phyloP scores from a whole-genome alignment of 352 stramenopile species.

The Phytopythium montanum region DNA sequence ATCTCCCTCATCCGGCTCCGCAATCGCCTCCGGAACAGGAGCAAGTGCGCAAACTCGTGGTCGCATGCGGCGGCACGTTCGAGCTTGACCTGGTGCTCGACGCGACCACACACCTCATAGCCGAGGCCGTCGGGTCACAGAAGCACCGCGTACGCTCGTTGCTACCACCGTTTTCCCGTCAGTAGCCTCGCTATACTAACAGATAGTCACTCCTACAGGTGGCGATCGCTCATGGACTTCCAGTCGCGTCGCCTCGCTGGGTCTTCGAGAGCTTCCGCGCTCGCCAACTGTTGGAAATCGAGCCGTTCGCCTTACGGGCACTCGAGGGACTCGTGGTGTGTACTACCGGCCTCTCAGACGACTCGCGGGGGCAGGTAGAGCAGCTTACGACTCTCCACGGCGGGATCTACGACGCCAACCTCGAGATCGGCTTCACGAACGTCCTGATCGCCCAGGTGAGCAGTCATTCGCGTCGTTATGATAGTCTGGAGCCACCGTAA shows the following conservation, averaged over 20 bases:
- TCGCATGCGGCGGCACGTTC: conserved; percentile 52
- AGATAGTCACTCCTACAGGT: conserved; percentile 15
- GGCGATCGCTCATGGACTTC: conserved; percentile 38
- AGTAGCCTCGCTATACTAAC: background rate
- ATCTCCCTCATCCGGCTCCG: background rate
- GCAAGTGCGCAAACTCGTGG: conserved; percentile 67
- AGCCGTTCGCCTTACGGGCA: conserved; percentile 28
- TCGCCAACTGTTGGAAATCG: conserved; percentile 33
- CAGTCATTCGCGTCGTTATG: no score
- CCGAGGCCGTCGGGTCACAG: conserved; percentile 49
- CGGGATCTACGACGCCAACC: conserved; percentile 48
- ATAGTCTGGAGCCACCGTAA: no score
- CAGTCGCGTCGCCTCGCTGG: conserved; percentile 48
- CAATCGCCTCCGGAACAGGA: conserved; percentile 21
- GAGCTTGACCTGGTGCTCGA: conserved; percentile 45
- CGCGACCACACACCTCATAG: conserved; percentile 61
- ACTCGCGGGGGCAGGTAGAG: conserved; percentile 52
- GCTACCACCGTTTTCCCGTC: no score
- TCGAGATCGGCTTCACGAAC: conserved; percentile 56
- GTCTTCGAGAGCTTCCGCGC: conserved; percentile 65
- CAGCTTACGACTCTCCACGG: conserved; percentile 35
- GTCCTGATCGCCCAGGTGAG: conserved; percentile 58
- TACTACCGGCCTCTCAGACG: conserved; percentile 51
- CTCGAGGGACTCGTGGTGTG: conserved; percentile 67
- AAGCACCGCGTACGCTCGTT: conserved; percentile 52